Evolutionary conservation across 768 basidiomycete genomes (phyloP).

Genomic region (Mycena albidolilacea): DNA sequence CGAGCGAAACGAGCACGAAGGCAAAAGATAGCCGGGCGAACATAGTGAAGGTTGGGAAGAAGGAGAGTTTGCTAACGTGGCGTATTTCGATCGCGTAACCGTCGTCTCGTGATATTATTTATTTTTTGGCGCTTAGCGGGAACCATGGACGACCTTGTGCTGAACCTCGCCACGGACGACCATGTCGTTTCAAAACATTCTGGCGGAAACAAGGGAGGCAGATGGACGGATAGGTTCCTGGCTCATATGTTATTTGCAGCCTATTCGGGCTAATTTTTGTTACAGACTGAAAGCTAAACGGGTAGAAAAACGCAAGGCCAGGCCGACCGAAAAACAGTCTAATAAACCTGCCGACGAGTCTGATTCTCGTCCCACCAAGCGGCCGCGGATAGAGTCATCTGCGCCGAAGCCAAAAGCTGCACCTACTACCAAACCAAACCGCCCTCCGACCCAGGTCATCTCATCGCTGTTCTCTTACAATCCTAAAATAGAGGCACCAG

Average conservation of each 20-base stretch:
- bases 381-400: slow-evolving; percentile 52
- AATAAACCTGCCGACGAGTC: slow-evolving; percentile 45
- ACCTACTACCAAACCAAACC: slow-evolving; percentile 33
- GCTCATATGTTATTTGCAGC: slow-evolving; percentile 26
- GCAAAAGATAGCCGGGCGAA: slow-evolving; percentile 75
- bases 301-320: slow-evolving; percentile 71
- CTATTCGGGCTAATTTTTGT: slow-evolving; percentile 39
- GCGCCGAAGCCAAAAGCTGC: slow-evolving; percentile 33
- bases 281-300: slow-evolving; percentile 83
- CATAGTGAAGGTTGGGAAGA: slow-evolving; percentile 56
- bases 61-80: slow-evolving; percentile 38
- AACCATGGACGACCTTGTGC: slow-evolving; percentile 71
- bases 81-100: slow-evolving; percentile 20
- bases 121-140: neutral
- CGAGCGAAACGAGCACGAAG: slow-evolving; percentile 73
- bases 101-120: neutral
- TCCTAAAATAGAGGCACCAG: slow-evolving; percentile 72
- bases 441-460: slow-evolving; percentile 72
- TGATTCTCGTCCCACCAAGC: slow-evolving; percentile 62
- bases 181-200: slow-evolving; percentile 42
- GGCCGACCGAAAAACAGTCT: slow-evolving; percentile 49
- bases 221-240: slow-evolving; percentile 83
- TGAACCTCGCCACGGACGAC: slow-evolving; percentile 73
- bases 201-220: slow-evolving; percentile 60
- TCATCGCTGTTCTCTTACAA: slow-evolving; percentile 93